These are phyloP conservation scores for Melocanna baccifera DNA, from an alignment of 176 grass and related monocot genomes.

Conservation along the genomic window DNA sequence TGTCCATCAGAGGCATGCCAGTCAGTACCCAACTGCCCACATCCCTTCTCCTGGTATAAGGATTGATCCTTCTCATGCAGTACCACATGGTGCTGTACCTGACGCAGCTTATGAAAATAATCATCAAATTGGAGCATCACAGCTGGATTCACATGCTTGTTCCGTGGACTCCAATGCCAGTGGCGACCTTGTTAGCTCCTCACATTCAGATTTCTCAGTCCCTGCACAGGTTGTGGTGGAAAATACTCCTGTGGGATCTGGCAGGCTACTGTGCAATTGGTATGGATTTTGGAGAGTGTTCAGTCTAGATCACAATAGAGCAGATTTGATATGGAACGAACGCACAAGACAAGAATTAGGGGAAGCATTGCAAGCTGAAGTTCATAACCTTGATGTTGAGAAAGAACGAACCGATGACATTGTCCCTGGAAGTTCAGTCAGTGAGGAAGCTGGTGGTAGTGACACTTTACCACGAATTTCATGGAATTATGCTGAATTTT, in stretches of 20 bases:
- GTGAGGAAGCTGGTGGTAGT: slow-evolving; percentile 52
- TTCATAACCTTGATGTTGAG: slow-evolving; percentile 97
- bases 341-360: slow-evolving; percentile 92
- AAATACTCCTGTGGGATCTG: slow-evolving; percentile 99
- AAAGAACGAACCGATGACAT: slow-evolving; percentile 97
- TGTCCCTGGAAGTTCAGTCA: slow-evolving; percentile 60
- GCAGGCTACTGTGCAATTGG: slow-evolving; percentile 94
- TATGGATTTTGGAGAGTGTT: slow-evolving; percentile 95
- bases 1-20: slow-evolving; percentile 46
- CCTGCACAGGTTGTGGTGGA: slow-evolving; percentile 95
- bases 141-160: slow-evolving; percentile 52
- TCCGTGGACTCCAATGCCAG: slow-evolving; percentile 50
- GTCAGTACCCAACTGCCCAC: slow-evolving; percentile 38
- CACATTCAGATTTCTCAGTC: slow-evolving; percentile 71
- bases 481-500: slow-evolving; percentile 98
- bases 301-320: slow-evolving; percentile 90
- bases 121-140: slow-evolving; percentile 37
- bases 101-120: slow-evolving; percentile 42
- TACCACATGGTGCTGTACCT: slow-evolving; percentile 39
- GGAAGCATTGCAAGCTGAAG: slow-evolving; percentile 93
- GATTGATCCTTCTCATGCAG: slow-evolving; percentile 48
- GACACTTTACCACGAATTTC: slow-evolving; percentile 84
- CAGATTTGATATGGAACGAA: slow-evolving; percentile 98
- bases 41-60: slow-evolving; percentile 38
- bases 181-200: slow-evolving; percentile 53